Conservation (phyloP, 768 basidiomycete species). For the Atractiella rhizophila region DNA sequence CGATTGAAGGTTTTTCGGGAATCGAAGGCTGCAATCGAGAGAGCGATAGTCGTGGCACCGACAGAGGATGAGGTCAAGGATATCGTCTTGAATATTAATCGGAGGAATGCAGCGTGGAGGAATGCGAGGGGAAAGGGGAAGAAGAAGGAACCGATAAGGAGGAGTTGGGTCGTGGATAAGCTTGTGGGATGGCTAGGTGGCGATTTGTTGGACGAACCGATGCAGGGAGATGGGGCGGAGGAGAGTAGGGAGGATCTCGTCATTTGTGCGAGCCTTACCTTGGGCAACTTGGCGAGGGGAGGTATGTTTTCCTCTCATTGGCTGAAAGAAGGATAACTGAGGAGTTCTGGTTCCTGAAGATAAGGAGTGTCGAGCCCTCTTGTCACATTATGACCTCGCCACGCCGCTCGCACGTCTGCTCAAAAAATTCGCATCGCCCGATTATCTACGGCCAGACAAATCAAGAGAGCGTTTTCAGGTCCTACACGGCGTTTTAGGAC, state of each 20-base stretch:
- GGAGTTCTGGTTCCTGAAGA: conserved; percentile 18
- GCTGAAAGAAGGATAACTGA: neutral
- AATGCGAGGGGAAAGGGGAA: too few relatives aligned
- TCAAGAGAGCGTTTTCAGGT: conserved; percentile 26
- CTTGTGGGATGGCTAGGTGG: conserved; percentile 48
- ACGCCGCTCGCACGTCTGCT: conserved; percentile 38
- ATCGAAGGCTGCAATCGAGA: conserved; percentile 65
- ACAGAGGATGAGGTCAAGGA: conserved; percentile 57
- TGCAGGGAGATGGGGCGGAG: too few relatives aligned
- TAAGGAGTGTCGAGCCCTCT: conserved; percentile 25
- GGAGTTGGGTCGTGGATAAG: conserved; percentile 36
- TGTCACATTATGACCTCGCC: conserved; percentile 31
- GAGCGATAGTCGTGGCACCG: conserved; percentile 58
- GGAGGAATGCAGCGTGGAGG: conserved; percentile 31
- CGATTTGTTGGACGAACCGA: too few relatives aligned
- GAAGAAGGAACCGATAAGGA: too few relatives aligned
- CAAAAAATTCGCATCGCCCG: conserved; percentile 28
- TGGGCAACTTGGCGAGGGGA: conserved; percentile 56
- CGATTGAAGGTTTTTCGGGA: conserved; percentile 33
- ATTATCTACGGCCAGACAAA: neutral
- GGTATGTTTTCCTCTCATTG: conserved; percentile 25
- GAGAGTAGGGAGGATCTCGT: conserved; percentile 46
- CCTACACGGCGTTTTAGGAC: conserved; percentile 64
- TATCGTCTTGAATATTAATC: conserved; percentile 46
- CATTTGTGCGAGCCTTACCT: conserved; percentile 54